Percentiles rank a stretch among this genome's conserved stretches.
Conservation (phyloP, 495 filamentous ascomycete genomes). For the Copromyces sp. region DNA sequence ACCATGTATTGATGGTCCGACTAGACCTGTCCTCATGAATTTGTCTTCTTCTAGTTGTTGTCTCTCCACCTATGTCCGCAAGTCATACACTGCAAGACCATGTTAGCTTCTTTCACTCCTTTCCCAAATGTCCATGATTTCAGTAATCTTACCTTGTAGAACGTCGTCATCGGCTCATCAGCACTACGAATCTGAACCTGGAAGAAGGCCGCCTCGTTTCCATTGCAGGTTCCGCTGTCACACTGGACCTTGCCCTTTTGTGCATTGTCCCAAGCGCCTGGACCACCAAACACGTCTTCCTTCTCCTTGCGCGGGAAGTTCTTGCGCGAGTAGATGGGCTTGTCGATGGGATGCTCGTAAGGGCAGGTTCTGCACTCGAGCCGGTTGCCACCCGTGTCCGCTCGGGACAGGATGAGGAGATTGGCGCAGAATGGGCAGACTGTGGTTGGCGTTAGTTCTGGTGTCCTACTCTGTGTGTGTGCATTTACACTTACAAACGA, state of each 20-base stretch:
- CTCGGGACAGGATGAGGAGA: conserved; percentile 57
- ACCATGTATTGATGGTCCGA: conserved; percentile 8
- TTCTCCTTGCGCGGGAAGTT: conserved; percentile 70
- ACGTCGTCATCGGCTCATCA: conserved; percentile 96
- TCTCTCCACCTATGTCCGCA: conserved; percentile 50
- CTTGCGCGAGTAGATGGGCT: conserved; percentile 66
- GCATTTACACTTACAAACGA: conserved; percentile 48
- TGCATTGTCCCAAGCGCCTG: conserved; percentile 80
- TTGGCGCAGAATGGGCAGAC: conserved; percentile 93
- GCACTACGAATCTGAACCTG: conserved; percentile 96
- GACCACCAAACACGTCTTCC: conserved; percentile 85
- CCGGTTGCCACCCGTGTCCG: conserved; percentile 42
- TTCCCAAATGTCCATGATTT: background rate
- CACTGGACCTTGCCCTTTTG: conserved; percentile 72
- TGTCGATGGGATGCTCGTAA: conserved; percentile 67
- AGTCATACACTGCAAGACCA: conserved; percentile 42
- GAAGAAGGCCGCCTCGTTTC: conserved; percentile 79
- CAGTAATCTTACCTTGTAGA: conserved; percentile 62
- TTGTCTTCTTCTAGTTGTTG: conserved; percentile 24
- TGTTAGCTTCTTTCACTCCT: conserved; percentile 10
- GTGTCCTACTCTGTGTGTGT: background rate
- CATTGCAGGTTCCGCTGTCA: conserved; percentile 60
- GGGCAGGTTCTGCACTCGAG: conserved; percentile 93
- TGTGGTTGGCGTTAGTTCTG: conserved; percentile 23
- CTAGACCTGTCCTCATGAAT: background rate